Evolutionary conservation across 1,284 basidiomycete genomes (phyloP).

Genomic region (Volvariella volvacea): DNA sequence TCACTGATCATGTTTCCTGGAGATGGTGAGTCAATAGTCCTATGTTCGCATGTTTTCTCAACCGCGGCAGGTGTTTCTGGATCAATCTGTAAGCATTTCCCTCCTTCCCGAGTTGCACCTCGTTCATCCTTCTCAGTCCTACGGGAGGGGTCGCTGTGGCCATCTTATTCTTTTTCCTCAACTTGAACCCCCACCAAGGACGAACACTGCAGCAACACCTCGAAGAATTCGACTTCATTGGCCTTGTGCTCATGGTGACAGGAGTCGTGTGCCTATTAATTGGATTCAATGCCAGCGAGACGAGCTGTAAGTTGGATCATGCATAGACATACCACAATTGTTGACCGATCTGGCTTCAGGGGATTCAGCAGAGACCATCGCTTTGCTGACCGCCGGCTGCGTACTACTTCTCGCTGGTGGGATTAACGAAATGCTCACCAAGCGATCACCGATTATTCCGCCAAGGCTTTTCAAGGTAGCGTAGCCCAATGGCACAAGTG

Average conservation of each 20-base stretch:
- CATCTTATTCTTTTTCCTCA: slow-evolving; percentile 75
- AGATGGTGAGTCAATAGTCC: slow-evolving; percentile 43
- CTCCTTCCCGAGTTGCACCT: background rate
- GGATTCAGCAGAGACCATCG: slow-evolving; percentile 56
- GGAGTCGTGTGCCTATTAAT: slow-evolving; percentile 75
- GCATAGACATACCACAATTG: slow-evolving; percentile 19
- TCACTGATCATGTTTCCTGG: slow-evolving; percentile 71
- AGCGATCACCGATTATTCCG: slow-evolving; percentile 74
- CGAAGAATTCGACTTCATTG: slow-evolving; percentile 71
- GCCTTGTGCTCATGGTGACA: slow-evolving; percentile 62
- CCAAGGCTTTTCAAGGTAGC: slow-evolving; percentile 68
- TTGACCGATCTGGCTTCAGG: slow-evolving; percentile 19
- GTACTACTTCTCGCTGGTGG: slow-evolving; percentile 49
- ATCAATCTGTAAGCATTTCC: slow-evolving; percentile 52
- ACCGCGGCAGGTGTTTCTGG: slow-evolving; percentile 55
- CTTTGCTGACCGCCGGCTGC: slow-evolving; percentile 65
- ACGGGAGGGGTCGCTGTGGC: slow-evolving; percentile 69
- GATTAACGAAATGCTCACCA: slow-evolving; percentile 66
- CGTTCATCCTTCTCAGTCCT: slow-evolving; percentile 38
- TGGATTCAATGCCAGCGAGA: slow-evolving; percentile 77
- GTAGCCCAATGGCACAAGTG: too few species aligned
- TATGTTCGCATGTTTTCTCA: slow-evolving; percentile 4
- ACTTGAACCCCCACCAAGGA: slow-evolving; percentile 70
- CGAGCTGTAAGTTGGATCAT: slow-evolving; percentile 39
- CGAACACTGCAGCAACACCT: slow-evolving; percentile 53